phyloP scores from a whole-genome alignment of 495 filamentous ascomycete genomes.

The Cercophora samala region DNA sequence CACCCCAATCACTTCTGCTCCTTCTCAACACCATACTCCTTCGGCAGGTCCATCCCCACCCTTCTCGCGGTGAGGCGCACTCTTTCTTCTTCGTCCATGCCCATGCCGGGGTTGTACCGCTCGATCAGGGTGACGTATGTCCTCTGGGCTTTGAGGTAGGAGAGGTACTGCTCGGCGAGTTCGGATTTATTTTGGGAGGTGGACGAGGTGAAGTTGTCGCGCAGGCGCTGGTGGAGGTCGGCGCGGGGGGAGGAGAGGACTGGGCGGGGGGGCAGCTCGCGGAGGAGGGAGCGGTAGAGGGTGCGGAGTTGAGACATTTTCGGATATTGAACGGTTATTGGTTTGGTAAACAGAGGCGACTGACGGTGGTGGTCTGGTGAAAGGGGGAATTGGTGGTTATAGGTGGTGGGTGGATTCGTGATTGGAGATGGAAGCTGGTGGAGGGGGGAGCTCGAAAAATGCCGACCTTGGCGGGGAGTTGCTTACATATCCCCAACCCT shows the following conservation, averaged over 20 bases:
- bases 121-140: constrained; percentile 76
- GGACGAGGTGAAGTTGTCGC: constrained; percentile 43
- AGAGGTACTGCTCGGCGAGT: constrained; percentile 69
- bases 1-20: constrained; percentile 9
- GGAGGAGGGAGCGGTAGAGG: constrained; percentile 84
- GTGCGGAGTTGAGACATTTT: constrained; percentile 54
- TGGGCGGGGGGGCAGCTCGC: constrained; percentile 75
- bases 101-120: constrained; percentile 88
- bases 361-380: constrained; percentile 2
- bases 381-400: constrained; percentile 14
- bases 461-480: background rate
- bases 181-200: constrained; percentile 37
- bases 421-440: no score
- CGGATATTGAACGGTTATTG: no score
- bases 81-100: constrained; percentile 78
- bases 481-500: constrained; percentile 26
- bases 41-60: constrained; percentile 84
- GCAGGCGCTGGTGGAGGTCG: constrained; percentile 58
- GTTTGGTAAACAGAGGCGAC: background rate
- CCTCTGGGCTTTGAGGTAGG: constrained; percentile 78
- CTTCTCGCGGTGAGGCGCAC: constrained; percentile 78
- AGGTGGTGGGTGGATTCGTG: background rate
- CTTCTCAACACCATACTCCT: constrained; percentile 38
- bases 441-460: background rate
- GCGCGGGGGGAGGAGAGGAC: constrained; percentile 52